These are phyloP conservation scores for Solanum lignicaule DNA, from an alignment of 257 asterid species.

Conservation along the genomic window DNA sequence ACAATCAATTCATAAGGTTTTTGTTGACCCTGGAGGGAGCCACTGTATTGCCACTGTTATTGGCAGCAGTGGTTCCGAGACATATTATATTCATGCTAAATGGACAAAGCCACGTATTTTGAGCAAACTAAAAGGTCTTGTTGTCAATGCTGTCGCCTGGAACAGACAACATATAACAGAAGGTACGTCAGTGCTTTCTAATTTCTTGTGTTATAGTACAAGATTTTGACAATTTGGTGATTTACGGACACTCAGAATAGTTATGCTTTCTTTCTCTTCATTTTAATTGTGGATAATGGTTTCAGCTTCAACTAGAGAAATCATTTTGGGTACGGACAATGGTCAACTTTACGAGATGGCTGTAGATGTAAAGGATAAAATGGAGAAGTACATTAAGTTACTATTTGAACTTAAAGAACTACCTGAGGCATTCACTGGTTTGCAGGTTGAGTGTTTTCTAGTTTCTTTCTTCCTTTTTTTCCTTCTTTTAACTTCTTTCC, in stretches of 20 bases:
- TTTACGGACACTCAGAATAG: neutral
- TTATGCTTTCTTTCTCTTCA: neutral
- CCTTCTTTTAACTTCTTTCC: neutral
- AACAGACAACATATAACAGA: conserved; percentile 83
- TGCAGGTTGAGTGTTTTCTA: conserved; percentile 51
- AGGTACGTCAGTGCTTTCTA: conserved; percentile 29
- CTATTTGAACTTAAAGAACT: conserved; percentile 82
- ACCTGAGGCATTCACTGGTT: conserved; percentile 82
- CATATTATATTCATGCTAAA: conserved; percentile 82
- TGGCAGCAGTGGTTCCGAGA: conserved; percentile 89
- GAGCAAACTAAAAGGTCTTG: conserved; percentile 65
- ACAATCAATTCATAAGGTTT: conserved; percentile 82
- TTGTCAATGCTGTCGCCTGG: conserved; percentile 89
- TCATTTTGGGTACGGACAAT: conserved; percentile 76
- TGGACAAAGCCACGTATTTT: conserved; percentile 89
- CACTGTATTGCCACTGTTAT: conserved; percentile 87
- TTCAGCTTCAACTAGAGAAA: conserved; percentile 89
- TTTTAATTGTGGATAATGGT: conserved; percentile 13
- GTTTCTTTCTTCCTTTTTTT: neutral
- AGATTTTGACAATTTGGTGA: neutral
- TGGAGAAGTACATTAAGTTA: conserved; percentile 73
- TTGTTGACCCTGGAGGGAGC: conserved; percentile 93
- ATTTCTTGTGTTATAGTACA: neutral
- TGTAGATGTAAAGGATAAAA: conserved; percentile 97
- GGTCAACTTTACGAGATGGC: conserved; percentile 90